phyloP scores from a whole-genome alignment of 2,329 filamentous ascomycete genomes.

The Fusarium papillatum region DNA sequence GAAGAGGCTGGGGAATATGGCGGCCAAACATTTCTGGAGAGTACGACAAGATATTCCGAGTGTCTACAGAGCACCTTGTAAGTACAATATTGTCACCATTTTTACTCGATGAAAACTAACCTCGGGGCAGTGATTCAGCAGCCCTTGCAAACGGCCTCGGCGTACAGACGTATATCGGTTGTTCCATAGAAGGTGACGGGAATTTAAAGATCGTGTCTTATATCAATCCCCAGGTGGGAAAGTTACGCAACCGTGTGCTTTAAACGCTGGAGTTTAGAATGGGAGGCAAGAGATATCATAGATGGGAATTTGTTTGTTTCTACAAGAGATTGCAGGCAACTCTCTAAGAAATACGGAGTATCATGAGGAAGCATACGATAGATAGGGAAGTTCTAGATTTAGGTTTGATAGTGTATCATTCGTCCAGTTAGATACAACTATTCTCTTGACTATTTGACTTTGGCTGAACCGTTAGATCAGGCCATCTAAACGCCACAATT shows the following conservation, averaged over 20 bases:
- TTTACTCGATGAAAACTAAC: background rate
- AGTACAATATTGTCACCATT: background rate
- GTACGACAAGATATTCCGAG: background rate
- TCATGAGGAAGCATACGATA: background rate
- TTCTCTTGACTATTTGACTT: background rate
- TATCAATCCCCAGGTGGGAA: constrained; percentile 11
- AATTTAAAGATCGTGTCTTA: constrained; percentile 9
- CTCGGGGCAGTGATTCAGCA: background rate
- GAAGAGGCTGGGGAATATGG: background rate
- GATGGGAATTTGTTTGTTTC: background rate
- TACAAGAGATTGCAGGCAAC: background rate
- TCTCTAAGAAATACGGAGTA: background rate
- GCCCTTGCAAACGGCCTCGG: background rate
- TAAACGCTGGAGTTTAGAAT: background rate
- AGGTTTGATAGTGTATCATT: background rate
- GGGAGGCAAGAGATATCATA: background rate
- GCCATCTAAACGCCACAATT: background rate
- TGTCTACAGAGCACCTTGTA: constrained; percentile 2
- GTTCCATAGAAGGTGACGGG: background rate
- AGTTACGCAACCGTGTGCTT: background rate
- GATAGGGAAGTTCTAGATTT: background rate
- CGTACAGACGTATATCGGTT: constrained; percentile 12
- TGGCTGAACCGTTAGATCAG: background rate
- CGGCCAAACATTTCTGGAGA: fast-evolving
- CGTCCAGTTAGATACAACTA: background rate